Evolutionary conservation across 1,284 basidiomycete species (phyloP), one percentile per base, ranked within the genome.

Genomic region (Apiotrichum montevideense): DNA sequence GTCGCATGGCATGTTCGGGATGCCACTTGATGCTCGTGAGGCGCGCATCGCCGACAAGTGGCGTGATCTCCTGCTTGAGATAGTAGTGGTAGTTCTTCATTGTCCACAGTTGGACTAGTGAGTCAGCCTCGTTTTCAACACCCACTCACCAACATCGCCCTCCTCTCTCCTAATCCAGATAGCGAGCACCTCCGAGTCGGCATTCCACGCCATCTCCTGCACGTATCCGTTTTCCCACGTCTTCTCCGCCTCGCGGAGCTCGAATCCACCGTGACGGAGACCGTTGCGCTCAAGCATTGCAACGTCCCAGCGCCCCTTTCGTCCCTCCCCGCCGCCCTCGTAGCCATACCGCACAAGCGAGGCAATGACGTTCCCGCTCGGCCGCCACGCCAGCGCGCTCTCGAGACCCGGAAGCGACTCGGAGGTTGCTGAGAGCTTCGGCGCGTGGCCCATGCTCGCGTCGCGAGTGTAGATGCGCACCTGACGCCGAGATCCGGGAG

Each of bases 51-150:
- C 59, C 53, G 4, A 57, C 43, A 40, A 65, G 64, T 0, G 86
- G 83, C 13, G 75, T 67, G 48, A 95, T 79, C 69, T 94, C 90
- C 70, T 93, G 89, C 75, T 96, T 96, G 56, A 98, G 81, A 75
- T 95, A 92, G 89, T 94, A 97, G 73, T 97, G 88, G 74, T 96
- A 98, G 74, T 99, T 99, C 49, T 88, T 87, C 32, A 83, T 91
- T 0, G 91, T 89, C 92, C 93, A 99, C 2, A 98, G 78, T 77
- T 99, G 96, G 21, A 98, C 90, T 86, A 63, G 14, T 39, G 55
- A 51, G 52, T 67, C 32, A 65, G 65, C 53, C 15, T 35, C 10
- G 33, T 11, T n/a, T 33, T 11, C 11, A 39, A 8, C 6, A 34
- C 34, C 8, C 9, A 75, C 83, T 73, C 66, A 89, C 88, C 84